Conservation (phyloP, 208 protist genomes). For the Angomonas desouzai region DNA sequence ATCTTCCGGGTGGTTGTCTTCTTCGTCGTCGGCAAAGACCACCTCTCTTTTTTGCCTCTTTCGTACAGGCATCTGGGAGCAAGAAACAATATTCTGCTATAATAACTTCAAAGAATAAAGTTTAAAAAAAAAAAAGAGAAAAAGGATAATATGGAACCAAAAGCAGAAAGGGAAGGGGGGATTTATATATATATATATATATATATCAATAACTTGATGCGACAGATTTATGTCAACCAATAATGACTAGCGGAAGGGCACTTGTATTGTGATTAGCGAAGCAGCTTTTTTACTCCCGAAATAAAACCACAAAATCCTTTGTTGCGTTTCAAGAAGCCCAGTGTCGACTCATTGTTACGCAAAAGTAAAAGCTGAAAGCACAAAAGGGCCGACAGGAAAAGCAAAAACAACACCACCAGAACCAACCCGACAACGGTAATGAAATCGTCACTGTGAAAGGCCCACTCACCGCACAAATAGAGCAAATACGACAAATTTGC, state of each 20-base stretch:
- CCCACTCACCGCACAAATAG: constrained; percentile 34
- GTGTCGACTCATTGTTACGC: constrained; percentile 27
- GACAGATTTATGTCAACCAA: too few relatives aligned
- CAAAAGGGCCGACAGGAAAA: constrained; percentile 24
- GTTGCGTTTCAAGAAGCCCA: constrained; percentile 22
- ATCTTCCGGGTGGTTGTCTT: constrained; percentile 27
- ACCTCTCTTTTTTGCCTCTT: constrained; percentile 80
- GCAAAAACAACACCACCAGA: constrained; percentile 28
- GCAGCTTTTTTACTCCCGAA: not conserved
- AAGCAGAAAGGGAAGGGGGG: not conserved
- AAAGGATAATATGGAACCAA: constrained; percentile 10
- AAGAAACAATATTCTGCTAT: not conserved
- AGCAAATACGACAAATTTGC: constrained; percentile 49
- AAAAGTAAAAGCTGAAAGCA: constrained; percentile 29
- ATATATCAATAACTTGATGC: too few relatives aligned
- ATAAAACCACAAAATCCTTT: not conserved
- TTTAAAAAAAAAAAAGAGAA: constrained; percentile 8
- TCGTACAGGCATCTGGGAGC: constrained; percentile 64
- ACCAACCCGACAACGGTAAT: constrained; percentile 31
- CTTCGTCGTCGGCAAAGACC: constrained; percentile 35
- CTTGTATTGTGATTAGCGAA: not conserved
- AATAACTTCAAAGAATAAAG: not conserved
- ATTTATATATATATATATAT: not conserved
- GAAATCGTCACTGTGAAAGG: constrained; percentile 18
- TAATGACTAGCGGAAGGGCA: too few relatives aligned